A percentile compares a stretch with the other conserved stretches of the same genome.
Conservation (phyloP, 192 early-diverging fungal species). For the Cetraspora pellucida region DNA sequence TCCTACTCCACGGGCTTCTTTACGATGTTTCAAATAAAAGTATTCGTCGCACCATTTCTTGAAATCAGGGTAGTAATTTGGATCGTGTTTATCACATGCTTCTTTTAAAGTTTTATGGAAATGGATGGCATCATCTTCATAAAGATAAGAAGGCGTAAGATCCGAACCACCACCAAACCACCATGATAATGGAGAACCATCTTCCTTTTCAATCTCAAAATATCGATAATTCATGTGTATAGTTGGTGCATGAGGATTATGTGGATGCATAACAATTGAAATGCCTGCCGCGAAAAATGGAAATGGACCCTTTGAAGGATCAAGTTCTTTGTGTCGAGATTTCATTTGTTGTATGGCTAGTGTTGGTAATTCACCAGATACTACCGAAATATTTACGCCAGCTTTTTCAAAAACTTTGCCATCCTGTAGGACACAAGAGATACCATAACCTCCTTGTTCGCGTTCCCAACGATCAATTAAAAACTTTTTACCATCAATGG, state of each 20-base stretch:
- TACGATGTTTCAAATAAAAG: slow-evolving; percentile 85
- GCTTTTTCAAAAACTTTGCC: slow-evolving; percentile 96
- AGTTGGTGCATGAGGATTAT: slow-evolving; percentile 95
- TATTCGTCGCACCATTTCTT: slow-evolving; percentile 98
- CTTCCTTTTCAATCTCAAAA: slow-evolving; percentile 81
- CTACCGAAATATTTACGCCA: slow-evolving; percentile 91
- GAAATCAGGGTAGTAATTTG: slow-evolving; percentile 81
- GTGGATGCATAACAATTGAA: slow-evolving; percentile 91
- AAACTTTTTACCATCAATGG: slow-evolving; percentile 68
- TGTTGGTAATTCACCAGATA: slow-evolving; percentile 80
- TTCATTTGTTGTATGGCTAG: slow-evolving; percentile 87
- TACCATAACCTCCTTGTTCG: slow-evolving; percentile 90
- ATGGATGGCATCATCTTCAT: slow-evolving; percentile 87
- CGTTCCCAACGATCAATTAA: slow-evolving; percentile 81
- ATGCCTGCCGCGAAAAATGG: slow-evolving; percentile 91
- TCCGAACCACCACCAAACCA: slow-evolving; percentile 99
- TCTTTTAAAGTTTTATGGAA: slow-evolving; percentile 92
- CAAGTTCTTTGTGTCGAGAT: slow-evolving; percentile 73
- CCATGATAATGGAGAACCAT: slow-evolving; percentile 66
- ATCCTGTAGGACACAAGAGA: slow-evolving; percentile 89
- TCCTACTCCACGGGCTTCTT: slow-evolving; percentile 90
- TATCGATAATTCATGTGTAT: slow-evolving; percentile 97
- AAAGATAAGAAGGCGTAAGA: slow-evolving; percentile 90
- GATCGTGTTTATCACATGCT: slow-evolving; percentile 90
- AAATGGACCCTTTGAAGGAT: slow-evolving; percentile 55